These are phyloP conservation scores for Cynara cardunculus DNA, from an alignment of 129 eudicot genomes.

Conservation along the genomic window DNA sequence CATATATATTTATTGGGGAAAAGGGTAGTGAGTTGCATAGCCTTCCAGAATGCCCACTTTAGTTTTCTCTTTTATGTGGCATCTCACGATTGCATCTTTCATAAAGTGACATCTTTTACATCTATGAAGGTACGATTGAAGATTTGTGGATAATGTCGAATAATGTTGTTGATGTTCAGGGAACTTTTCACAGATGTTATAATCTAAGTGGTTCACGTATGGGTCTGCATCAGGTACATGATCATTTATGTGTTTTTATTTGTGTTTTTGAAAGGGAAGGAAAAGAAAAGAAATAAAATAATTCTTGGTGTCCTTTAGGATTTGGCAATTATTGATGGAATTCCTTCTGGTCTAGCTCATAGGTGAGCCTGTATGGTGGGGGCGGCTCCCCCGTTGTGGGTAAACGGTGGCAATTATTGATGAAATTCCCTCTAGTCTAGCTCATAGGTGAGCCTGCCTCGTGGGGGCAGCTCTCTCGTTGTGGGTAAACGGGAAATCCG, in stretches of 20 bases:
- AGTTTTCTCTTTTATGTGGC: conserved; percentile 3
- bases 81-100: conserved; percentile 10
- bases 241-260: neutral
- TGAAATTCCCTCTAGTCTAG: no score
- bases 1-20: neutral
- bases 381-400: no score
- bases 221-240: neutral
- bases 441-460: no score
- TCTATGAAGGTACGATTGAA: neutral
- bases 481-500: no score
- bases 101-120: conserved; percentile 1
- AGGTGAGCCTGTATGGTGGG: no score
- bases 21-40: neutral
- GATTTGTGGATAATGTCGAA: neutral
- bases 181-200: neutral
- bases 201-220: neutral
- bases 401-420: no score
- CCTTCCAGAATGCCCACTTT: conserved; percentile 22
- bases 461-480: no score
- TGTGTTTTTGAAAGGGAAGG: no score
- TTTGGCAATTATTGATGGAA: no score
- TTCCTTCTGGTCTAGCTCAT: no score
- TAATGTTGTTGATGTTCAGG: neutral
- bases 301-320: no score
- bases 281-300: no score